These are phyloP conservation scores for Verbascum thapsus DNA, from an alignment of 257 asterid genomes.

Conservation along the genomic window DNA sequence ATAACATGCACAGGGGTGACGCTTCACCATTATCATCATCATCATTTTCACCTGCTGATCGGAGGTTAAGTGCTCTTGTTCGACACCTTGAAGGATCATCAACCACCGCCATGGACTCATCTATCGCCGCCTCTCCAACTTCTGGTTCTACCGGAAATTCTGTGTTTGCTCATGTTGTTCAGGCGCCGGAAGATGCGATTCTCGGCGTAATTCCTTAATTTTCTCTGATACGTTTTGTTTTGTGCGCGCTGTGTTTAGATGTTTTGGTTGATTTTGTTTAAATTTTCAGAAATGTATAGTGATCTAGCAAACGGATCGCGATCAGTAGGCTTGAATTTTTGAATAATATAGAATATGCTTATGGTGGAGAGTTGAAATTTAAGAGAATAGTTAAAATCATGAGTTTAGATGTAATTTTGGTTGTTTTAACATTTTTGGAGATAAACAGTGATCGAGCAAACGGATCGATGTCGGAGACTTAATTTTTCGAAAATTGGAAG, in stretches of 20 bases:
- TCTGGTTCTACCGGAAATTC: conserved; percentile 48
- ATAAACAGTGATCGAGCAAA: conserved; percentile 13
- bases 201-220: conserved; percentile 65
- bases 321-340: too few species aligned
- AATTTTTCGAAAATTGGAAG: not conserved
- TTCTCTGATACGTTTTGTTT: conserved; percentile 20
- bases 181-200: conserved; percentile 94
- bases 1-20: conserved; percentile 43
- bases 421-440: not conserved
- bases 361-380: too few species aligned
- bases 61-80: conserved; percentile 61
- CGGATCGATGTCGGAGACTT: not conserved
- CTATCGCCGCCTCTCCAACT: conserved; percentile 63
- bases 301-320: conserved; percentile 3
- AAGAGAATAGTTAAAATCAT: not conserved
- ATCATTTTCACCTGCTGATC: conserved; percentile 50
- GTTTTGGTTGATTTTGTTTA: too few species aligned
- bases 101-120: conserved; percentile 25
- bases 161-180: conserved; percentile 72
- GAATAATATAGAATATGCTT: too few species aligned
- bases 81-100: conserved; percentile 61
- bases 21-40: conserved; percentile 32
- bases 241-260: not conserved
- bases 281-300: not conserved
- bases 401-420: not conserved